Evolutionary conservation across 2,329 filamentous ascomycete species (phyloP).

Genomic region (Talaromyces atroroseus): DNA sequence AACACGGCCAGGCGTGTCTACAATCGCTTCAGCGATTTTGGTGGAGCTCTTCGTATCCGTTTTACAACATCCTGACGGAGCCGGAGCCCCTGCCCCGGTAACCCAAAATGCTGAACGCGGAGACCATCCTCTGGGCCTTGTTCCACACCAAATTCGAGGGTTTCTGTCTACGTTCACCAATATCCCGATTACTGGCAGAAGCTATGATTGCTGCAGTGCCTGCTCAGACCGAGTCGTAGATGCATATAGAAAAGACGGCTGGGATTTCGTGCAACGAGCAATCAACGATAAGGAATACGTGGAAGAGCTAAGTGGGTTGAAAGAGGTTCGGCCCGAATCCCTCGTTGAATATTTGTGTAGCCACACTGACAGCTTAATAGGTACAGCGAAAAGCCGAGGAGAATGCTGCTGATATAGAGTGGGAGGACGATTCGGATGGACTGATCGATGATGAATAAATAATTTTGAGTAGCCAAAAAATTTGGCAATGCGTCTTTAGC

Average conservation of each 20-base stretch:
- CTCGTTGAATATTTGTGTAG: background rate
- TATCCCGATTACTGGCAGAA: slow-evolving; percentile 51
- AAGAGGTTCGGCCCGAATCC: slow-evolving; percentile 42
- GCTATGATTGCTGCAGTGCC: slow-evolving; percentile 59
- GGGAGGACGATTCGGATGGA: slow-evolving; percentile 38
- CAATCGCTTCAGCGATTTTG: slow-evolving; percentile 83
- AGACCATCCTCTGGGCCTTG: slow-evolving; percentile 45
- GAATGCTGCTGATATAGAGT: slow-evolving; percentile 40
- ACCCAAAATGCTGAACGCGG: slow-evolving; percentile 28
- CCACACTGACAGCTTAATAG: slow-evolving; percentile 25
- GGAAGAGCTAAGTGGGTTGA: slow-evolving; percentile 57
- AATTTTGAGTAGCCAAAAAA: background rate
- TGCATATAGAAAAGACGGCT: slow-evolving; percentile 51
- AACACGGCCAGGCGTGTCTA: slow-evolving; percentile 84
- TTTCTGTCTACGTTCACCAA: slow-evolving; percentile 58
- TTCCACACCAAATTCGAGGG: slow-evolving; percentile 60
- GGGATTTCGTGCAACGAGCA: slow-evolving; percentile 57
- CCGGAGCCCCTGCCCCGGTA: slow-evolving; percentile 35
- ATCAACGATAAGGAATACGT: slow-evolving; percentile 59
- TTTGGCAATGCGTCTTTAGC: background rate
- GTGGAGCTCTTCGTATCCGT: slow-evolving; percentile 86
- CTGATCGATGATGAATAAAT: slow-evolving; percentile 31
- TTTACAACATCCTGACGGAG: slow-evolving; percentile 69
- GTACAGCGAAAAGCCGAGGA: slow-evolving; percentile 44
- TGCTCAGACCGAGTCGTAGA: slow-evolving; percentile 53